These are phyloP conservation scores for Multifurca ochricompacta DNA, from an alignment of 768 basidiomycete genomes.

Conservation along the genomic window DNA sequence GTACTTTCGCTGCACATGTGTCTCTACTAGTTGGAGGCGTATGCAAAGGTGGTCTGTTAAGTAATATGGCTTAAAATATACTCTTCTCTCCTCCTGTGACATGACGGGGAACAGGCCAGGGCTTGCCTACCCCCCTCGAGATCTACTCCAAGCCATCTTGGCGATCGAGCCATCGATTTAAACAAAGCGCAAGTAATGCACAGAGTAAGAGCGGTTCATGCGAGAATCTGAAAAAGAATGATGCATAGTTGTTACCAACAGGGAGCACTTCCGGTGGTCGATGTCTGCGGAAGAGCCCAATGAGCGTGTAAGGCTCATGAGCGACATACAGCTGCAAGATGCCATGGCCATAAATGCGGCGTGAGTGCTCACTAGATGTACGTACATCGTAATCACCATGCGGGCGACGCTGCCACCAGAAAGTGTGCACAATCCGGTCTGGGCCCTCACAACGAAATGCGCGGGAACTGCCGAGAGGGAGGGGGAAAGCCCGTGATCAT, in stretches of 20 bases:
- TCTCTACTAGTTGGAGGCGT: conserved; percentile 10
- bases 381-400: conserved; percentile 7
- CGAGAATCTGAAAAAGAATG: conserved; percentile 56
- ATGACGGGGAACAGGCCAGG: too few species aligned
- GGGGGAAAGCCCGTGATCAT: background rate
- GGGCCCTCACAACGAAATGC: conserved; percentile 9
- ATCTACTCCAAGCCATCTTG: conserved; percentile 36
- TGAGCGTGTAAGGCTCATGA: conserved; percentile 26
- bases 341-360: background rate
- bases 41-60: conserved; percentile 3
- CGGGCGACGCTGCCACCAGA: conserved; percentile 8
- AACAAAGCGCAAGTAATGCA: conserved; percentile 53
- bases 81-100: background rate
- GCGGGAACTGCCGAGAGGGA: conserved; percentile 6
- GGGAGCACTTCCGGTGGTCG: conserved; percentile 40
- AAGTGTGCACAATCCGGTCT: background rate
- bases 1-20: conserved; percentile 19
- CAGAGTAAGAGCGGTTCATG: conserved; percentile 55
- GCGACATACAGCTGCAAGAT: conserved; percentile 7
- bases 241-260: conserved; percentile 57
- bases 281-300: conserved; percentile 51
- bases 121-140: background rate
- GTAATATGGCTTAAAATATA: conserved; percentile 1
- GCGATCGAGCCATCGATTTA: conserved; percentile 69
- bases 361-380: background rate